Conservation (phyloP, 106 monocot species). For the Platanthera guangdongensis region DNA sequence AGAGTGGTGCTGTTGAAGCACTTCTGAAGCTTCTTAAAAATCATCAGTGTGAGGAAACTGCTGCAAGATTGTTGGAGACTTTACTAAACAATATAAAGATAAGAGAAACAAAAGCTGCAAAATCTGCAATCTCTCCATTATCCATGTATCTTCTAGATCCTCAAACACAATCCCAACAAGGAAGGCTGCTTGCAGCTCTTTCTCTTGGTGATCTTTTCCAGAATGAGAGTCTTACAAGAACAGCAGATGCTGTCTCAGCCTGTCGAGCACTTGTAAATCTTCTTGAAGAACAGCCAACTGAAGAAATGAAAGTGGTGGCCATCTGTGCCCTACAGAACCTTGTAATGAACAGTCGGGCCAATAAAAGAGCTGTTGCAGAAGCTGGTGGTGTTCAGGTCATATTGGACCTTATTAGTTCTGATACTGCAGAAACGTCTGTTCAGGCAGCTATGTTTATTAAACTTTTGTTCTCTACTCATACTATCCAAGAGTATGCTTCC, state of each 20-base stretch:
- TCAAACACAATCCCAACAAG: constrained; percentile 95
- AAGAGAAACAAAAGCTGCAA: constrained; percentile 84
- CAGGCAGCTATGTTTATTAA: constrained; percentile 99
- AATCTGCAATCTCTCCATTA: constrained; percentile 76
- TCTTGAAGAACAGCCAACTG: constrained; percentile 96
- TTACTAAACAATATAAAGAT: constrained; percentile 88
- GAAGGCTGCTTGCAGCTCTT: constrained; percentile 81
- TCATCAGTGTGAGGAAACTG: constrained; percentile 93
- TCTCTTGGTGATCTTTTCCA: constrained; percentile 96
- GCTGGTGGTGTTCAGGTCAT: constrained; percentile 97
- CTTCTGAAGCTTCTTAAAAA: constrained; percentile 71
- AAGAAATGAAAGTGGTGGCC: constrained; percentile 98
- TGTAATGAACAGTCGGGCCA: constrained; percentile 83
- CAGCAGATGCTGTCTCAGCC: constrained; percentile 77
- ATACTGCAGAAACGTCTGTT: constrained; percentile 84
- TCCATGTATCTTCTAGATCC: constrained; percentile 95
- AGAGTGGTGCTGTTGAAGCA: constrained; percentile 89
- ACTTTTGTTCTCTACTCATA: constrained; percentile 87
- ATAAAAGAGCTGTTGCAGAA: constrained; percentile 99
- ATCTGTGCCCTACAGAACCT: constrained; percentile 94
- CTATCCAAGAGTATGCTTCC: constrained; percentile 96
- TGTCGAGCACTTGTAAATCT: constrained; percentile 94
- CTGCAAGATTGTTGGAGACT: constrained; percentile 88
- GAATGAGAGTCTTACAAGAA: constrained; percentile 81
- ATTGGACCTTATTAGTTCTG: constrained; percentile 75